Percentiles rank a stretch among this genome's conserved stretches.
Evolutionary conservation across 495 filamentous ascomycete genomes (phyloP).

Genomic region (Haplographium delicatum): DNA sequence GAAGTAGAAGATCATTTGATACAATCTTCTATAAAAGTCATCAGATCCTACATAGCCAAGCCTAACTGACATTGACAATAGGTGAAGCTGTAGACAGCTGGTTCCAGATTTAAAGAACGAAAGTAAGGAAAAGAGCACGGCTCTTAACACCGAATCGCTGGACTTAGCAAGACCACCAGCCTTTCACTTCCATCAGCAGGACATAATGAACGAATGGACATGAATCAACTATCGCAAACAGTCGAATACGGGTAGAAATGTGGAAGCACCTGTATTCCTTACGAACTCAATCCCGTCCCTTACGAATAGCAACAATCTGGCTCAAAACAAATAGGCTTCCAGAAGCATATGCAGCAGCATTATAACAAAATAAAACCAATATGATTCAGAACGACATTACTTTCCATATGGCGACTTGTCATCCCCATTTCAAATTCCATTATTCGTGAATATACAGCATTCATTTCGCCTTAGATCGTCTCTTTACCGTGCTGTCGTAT

Average conservation of each 20-base stretch:
- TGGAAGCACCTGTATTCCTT: not conserved
- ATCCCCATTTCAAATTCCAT: not conserved
- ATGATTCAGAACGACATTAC: not conserved
- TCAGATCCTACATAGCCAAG: no score
- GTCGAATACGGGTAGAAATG: not conserved
- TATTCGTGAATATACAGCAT: not conserved
- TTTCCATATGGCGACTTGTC: not conserved
- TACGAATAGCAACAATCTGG: not conserved
- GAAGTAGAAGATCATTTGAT: no score
- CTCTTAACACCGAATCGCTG: no score
- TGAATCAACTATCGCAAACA: not conserved
- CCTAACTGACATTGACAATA: no score
- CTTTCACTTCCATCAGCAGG: not conserved
- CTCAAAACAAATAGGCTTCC: not conserved
- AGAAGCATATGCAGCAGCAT: not conserved
- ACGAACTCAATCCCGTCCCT: not conserved
- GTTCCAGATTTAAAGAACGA: no score
- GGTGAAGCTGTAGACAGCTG: no score
- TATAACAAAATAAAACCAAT: not conserved
- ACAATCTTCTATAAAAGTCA: no score
- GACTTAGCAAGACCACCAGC: not conserved
- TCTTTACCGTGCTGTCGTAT: no score
- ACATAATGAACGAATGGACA: not conserved
- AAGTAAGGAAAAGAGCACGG: no score
- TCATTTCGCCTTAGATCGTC: not conserved